These are phyloP conservation scores for Penicillium sp. DNA, from an alignment of 2,329 filamentous ascomycete genomes.

Conservation along the genomic window DNA sequence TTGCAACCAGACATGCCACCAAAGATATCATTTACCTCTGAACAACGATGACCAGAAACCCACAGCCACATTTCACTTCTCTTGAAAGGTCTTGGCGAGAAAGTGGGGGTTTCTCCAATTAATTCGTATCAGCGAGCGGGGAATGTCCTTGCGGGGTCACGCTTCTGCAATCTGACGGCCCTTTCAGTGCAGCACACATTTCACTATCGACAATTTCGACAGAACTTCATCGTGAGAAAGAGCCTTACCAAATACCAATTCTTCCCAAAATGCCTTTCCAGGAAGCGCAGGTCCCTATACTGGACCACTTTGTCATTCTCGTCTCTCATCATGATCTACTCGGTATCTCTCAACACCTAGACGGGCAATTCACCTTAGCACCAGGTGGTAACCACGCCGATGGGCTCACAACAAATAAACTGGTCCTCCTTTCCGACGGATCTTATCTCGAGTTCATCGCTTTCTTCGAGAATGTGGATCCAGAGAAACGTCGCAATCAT, in stretches of 20 bases:
- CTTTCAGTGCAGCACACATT: background rate
- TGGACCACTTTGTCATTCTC: constrained; percentile 1
- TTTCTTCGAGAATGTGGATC: constrained; percentile 22
- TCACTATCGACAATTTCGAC: background rate
- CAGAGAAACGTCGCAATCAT: constrained; percentile 17
- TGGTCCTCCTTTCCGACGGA: constrained; percentile 21
- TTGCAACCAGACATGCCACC: too few relatives aligned
- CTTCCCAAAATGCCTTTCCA: background rate
- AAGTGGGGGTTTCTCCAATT: background rate
- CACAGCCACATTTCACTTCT: too few relatives aligned
- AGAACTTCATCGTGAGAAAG: background rate
- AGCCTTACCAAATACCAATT: background rate
- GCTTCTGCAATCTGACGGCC: background rate
- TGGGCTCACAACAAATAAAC: constrained; percentile 23
- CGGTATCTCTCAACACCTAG: constrained; percentile 2
- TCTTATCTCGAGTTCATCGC: constrained; percentile 24
- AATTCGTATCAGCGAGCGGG: background rate
- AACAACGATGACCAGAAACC: too few relatives aligned
- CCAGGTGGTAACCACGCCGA: constrained; percentile 22
- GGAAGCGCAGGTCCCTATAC: background rate
- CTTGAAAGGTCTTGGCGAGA: background rate
- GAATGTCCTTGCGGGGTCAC: background rate
- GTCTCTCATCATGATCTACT: background rate
- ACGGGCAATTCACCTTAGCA: constrained; percentile 17
- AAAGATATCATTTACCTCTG: too few relatives aligned